Evolutionary conservation across 768 basidiomycete genomes (phyloP), one percentile per base, ranked within the genome.

Genomic region (Leccinum rimulosum): DNA sequence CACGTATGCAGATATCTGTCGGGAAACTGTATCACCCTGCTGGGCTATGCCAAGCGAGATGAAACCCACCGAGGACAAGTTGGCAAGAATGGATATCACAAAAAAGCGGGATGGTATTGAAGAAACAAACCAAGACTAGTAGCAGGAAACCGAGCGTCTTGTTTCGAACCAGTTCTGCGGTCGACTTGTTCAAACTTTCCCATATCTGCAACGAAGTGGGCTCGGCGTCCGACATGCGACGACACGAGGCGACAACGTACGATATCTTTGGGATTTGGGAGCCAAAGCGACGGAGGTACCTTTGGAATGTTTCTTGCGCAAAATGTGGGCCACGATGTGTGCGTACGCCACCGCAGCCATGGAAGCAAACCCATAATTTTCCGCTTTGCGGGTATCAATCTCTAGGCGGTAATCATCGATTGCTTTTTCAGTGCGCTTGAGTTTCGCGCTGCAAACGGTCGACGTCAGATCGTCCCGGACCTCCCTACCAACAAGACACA

Each of bases 61-160:
- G 64, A 43, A 25, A 58, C 87, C 55, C 66, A 93, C 89, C 40
- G 88, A 82, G 52, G 87, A 82, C 77, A 99, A 80, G 76, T 99
- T 98, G 65, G 97, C 94, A 53, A 97, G 78, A 62, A 93, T 77
- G 12, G 96, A 95, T 62, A 98, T 94, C 63, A 92, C 77, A n/a
- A 69, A 95, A 84, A 17, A 99, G 77, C 19, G 97, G 97, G 10
- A 96, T 78, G 36, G 95, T 98, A 78, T 99, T 95, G 79, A 98
- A 84, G 78, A 94, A 95, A 74, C 93, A 95, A 51, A 98, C 85
- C 31, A 85, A 66, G 22, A 81, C 77, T 55, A 99, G 82, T 73
- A 89, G 82, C 38, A 89, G 59, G 74, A 92, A 91, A n/a, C 97
- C 96, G 27, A 89, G 74, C 33, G 80, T 74, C 66, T 80, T 83